Conservation (phyloP, 2,329 filamentous ascomycete species). For the Biscogniauxia sp. region DNA sequence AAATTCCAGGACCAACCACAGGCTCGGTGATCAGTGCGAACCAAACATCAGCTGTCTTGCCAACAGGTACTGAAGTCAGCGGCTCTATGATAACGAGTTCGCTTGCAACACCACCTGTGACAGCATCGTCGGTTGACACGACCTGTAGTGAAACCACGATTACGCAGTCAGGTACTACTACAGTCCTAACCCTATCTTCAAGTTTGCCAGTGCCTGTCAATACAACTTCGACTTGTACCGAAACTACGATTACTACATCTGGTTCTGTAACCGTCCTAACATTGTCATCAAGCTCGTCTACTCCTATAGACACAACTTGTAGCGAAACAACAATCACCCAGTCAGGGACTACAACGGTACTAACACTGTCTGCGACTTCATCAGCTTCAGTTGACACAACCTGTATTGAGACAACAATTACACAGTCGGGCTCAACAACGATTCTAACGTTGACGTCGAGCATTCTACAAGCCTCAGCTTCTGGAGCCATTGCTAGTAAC, state of each 20-base stretch:
- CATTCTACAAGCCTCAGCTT: slow-evolving; percentile 5
- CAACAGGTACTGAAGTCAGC: no score
- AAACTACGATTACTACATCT: slow-evolving; percentile 18
- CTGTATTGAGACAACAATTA: slow-evolving; percentile 18
- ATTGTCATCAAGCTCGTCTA: neutral
- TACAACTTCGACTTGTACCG: slow-evolving; percentile 19
- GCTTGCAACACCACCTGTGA: slow-evolving; percentile 5
- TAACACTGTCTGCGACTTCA: slow-evolving; percentile 4
- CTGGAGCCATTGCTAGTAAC: slow-evolving; percentile 6
- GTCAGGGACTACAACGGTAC: slow-evolving; percentile 9
- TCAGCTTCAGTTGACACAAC: slow-evolving; percentile 11
- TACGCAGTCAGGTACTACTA: slow-evolving; percentile 14
- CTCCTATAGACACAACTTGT: slow-evolving; percentile 14
- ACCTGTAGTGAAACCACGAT: slow-evolving; percentile 19
- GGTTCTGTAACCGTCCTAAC: slow-evolving; percentile 11
- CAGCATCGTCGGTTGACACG: slow-evolving; percentile 13
- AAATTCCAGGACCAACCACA: slow-evolving; percentile 7
- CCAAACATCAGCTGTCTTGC: no score
- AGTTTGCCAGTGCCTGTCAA: slow-evolving; percentile 6
- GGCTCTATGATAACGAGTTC: no score
- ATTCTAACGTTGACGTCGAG: slow-evolving; percentile 10
- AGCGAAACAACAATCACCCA: slow-evolving; percentile 18
- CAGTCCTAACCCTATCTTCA: slow-evolving; percentile 9
- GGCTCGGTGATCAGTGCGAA: neutral
- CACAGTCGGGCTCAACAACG: slow-evolving; percentile 8